These are phyloP conservation scores for Castanea sativa DNA, from an alignment of 306 rosid species.

Conservation along the genomic window DNA sequence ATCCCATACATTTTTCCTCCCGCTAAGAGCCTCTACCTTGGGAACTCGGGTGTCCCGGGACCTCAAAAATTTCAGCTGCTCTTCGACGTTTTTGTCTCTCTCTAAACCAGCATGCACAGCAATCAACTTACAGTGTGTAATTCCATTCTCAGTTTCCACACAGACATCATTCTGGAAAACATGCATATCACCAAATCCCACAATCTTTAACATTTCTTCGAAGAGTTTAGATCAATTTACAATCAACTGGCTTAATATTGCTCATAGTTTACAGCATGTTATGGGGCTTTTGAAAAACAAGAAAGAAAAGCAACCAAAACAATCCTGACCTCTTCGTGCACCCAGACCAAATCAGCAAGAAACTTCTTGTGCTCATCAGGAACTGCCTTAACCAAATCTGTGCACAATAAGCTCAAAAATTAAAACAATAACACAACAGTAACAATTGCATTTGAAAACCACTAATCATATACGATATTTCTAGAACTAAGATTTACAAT, in stretches of 20 bases:
- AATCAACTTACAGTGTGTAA: constrained; percentile 65
- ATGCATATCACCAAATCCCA: constrained; percentile 8
- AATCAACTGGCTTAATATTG: constrained; percentile 7
- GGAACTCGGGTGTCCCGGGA: constrained; percentile 65
- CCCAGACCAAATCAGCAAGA: constrained; percentile 84
- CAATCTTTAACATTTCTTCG: constrained; percentile 23
- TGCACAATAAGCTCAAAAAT: constrained; percentile 7
- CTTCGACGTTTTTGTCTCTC: constrained; percentile 55
- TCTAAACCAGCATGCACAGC: constrained; percentile 95
- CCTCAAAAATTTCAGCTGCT: constrained; percentile 66
- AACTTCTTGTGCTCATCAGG: constrained; percentile 92
- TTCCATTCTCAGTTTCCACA: constrained; percentile 55
- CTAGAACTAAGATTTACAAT: not conserved
- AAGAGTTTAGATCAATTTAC: constrained; percentile 12
- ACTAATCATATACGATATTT: not conserved
- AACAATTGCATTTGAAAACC: not conserved
- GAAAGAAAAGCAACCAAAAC: constrained; percentile 15
- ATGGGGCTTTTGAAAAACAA: not conserved
- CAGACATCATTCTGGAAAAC: constrained; percentile 65
- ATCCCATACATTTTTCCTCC: constrained; percentile 73
- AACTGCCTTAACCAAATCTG: constrained; percentile 88
- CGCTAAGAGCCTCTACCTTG: constrained; percentile 63
- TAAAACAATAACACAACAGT: not conserved
- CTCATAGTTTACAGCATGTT: not conserved
- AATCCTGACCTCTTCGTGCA: constrained; percentile 81